Evolutionary conservation across 129 eudicot genomes (phyloP), one percentile per base, ranked within the genome.

Genomic region (Gnaphalium uliginosum): DNA sequence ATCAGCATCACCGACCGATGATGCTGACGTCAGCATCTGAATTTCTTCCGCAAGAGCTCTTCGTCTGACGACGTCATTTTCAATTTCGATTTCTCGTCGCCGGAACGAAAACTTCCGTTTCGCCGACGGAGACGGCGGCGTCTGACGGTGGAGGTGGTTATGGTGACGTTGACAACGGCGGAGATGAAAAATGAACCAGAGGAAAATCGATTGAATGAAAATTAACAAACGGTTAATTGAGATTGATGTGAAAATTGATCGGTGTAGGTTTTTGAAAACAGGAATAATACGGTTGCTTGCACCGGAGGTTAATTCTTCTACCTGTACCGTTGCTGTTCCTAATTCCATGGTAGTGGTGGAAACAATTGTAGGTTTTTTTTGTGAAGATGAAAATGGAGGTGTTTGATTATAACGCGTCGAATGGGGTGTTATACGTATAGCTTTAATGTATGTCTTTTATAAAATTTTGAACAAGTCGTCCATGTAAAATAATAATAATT

Each of bases 211-310:
- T 57, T 86, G 88, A 60, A 94, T n/a, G 72, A 94, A 75, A 21
- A 85, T 72, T 2, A 90, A 27, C 24, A 80, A 71, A 59, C 82
- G 86, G 72, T 83, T 86, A 50, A 87, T 58, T 0, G 96, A 82
- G n/a, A 83, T 81, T 71, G 85, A 79, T 41, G 89, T 84, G n/a
- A 83, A 58, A 10, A 86, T 63, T 3, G 88, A 83, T 54, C 86
- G 89, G 33, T 77, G 88, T 62, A 88, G 69, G 79, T 83, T 89
- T 4, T 59, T 81, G 81, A 86, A 89, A 35, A 92, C 73, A 5
- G 98, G 99, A 23, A 94, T 94, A 58, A 94, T 91, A 2, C 97
- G 92, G 67, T 87, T 85, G 75, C 99, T 94, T 32, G 99, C 99
- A n/a, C 99, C 99, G 82, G 99, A 94, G 17, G 99, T 94, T 2